phyloP scores from a whole-genome alignment of 2,329 filamentous ascomycete genomes.

The Lachnellula willkommii region DNA sequence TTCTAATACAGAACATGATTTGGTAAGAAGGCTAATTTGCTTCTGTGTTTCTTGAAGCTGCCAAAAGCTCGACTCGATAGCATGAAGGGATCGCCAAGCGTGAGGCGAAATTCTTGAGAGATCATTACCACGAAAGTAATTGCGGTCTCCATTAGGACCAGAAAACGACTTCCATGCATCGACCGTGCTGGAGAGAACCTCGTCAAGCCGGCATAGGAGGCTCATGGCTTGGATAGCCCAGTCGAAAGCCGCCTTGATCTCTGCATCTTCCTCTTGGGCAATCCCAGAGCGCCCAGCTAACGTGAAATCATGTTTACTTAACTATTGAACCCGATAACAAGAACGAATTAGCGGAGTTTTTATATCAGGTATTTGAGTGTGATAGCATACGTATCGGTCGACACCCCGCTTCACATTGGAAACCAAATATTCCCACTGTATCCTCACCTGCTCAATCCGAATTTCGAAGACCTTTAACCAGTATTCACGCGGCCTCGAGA shows the following conservation, averaged over 20 bases:
- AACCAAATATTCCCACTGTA: slow-evolving; percentile 5
- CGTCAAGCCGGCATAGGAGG: background rate
- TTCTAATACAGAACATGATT: slow-evolving; percentile 1
- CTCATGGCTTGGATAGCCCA: background rate
- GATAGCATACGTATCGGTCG: slow-evolving; percentile 5
- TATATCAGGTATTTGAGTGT: too few relatives aligned
- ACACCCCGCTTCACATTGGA: background rate
- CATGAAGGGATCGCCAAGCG: background rate
- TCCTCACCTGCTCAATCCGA: slow-evolving; percentile 3
- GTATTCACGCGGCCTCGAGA: slow-evolving; percentile 7
- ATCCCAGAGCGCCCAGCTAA: slow-evolving; percentile 1
- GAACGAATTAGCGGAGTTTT: too few relatives aligned
- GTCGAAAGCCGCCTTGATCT: slow-evolving; percentile 7
- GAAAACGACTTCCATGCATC: slow-evolving; percentile 5
- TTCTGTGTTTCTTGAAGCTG: background rate
- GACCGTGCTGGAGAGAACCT: slow-evolving; percentile 1
- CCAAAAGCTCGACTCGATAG: background rate
- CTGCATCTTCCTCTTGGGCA: slow-evolving; percentile 1
- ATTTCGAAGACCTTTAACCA: slow-evolving; percentile 8
- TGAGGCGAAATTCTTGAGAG: background rate
- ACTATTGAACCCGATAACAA: too few relatives aligned
- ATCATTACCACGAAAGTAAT: background rate
- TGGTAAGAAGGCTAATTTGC: background rate
- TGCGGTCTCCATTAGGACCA: background rate
- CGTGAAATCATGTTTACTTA: background rate